A percentile compares a stretch with the other conserved stretches of the same genome.
Conservation (phyloP, 169 alveolate species). For the Perkinsus marinus region DNA sequence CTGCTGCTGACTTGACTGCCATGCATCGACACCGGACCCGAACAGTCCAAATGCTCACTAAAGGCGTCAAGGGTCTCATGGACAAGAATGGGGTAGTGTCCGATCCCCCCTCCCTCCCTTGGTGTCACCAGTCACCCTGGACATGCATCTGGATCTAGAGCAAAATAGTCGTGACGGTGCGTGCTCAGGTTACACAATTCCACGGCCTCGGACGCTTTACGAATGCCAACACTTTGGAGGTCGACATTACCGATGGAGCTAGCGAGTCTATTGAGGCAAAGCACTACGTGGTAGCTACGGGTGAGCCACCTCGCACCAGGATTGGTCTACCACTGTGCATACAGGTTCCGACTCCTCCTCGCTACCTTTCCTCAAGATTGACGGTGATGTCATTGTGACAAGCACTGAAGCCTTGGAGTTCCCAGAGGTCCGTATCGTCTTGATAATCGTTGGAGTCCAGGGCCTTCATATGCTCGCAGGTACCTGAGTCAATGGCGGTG, state of each 20-base stretch:
- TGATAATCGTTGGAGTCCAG: neutral
- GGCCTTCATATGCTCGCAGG: conserved; percentile 24
- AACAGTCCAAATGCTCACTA: neutral
- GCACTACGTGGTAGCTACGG: conserved; percentile 82
- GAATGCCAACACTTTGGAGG: conserved; percentile 21
- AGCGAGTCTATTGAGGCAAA: conserved; percentile 43
- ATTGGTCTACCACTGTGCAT: neutral
- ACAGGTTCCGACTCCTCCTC: conserved; percentile 70
- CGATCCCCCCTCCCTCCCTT: neutral
- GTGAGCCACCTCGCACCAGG: neutral
- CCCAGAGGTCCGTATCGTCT: conserved; percentile 36
- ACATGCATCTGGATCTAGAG: no score
- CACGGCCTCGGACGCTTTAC: conserved; percentile 15
- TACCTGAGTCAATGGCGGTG: conserved; percentile 76
- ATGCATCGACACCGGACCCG: neutral
- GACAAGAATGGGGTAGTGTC: neutral
- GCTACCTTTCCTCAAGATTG: conserved; percentile 57
- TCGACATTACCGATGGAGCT: conserved; percentile 31
- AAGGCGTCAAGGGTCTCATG: neutral
- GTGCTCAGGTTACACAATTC: neutral
- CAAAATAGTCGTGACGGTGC: no score
- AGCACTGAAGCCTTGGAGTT: conserved; percentile 59
- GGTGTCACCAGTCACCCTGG: no score
- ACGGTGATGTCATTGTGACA: conserved; percentile 60
- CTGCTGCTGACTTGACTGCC: neutral